Percentiles rank a stretch among this genome's conserved stretches.
Conservation (phyloP, 495 filamentous ascomycete genomes). For the Terfezia claveryi region DNA sequence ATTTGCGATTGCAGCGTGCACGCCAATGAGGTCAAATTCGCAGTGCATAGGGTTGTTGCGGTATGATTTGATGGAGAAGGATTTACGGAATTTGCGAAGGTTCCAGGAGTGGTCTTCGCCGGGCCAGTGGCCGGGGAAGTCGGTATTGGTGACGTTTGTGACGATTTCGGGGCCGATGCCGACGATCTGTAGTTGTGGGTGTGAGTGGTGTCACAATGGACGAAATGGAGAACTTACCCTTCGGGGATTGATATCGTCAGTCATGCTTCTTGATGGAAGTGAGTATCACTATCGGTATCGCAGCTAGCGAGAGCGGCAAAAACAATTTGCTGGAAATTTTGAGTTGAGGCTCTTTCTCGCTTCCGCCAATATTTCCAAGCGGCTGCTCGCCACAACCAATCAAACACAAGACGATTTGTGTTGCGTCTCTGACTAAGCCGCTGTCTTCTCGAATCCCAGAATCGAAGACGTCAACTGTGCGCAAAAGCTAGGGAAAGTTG, state of each 20-base stretch:
- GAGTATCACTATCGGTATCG: no score
- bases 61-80: constrained; percentile 41
- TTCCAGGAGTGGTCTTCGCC: constrained; percentile 81
- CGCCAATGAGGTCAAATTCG: neutral
- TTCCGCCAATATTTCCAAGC: no score
- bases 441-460: no score
- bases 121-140: constrained; percentile 76
- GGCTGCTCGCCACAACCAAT: no score
- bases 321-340: no score
- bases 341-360: no score
- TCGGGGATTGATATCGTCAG: constrained; percentile 4
- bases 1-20: constrained; percentile 79
- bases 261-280: no score
- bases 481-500: no score
- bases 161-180: constrained; percentile 73
- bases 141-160: constrained; percentile 64
- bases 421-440: no score
- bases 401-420: no score
- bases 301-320: no score
- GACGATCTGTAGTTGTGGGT: constrained; percentile 38
- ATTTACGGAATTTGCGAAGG: constrained; percentile 47
- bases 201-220: neutral
- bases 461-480: no score
- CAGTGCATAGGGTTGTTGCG: neutral
- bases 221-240: neutral